phyloP scores from a whole-genome alignment of 176 grass and related monocot species.

The Juncus inflexus region DNA sequence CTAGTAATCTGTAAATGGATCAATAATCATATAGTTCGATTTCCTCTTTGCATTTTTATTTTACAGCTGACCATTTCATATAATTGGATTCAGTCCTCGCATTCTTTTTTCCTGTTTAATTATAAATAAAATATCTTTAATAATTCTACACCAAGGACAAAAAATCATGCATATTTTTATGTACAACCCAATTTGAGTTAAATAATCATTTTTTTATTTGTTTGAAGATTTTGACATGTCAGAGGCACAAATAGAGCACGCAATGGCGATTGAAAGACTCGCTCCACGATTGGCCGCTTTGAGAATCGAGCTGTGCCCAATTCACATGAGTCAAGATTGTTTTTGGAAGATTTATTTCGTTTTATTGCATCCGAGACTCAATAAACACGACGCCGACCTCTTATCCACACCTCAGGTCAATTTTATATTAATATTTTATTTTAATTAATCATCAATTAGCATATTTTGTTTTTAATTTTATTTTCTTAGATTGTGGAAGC shows the following conservation, averaged over 20 bases:
- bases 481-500: constrained; percentile 85
- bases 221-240: constrained; percentile 91
- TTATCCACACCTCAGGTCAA: constrained; percentile 79
- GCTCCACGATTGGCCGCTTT: constrained; percentile 75
- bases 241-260: constrained; percentile 77
- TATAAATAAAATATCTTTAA: no score
- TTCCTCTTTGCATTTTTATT: no score
- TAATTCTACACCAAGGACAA: no score
- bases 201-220: constrained; percentile 15
- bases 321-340: constrained; percentile 71
- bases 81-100: no score
- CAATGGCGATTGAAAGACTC: constrained; percentile 59
- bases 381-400: constrained; percentile 74
- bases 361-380: constrained; percentile 90
- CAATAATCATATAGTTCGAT: no score
- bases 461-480: neutral
- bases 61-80: no score
- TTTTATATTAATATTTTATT: constrained; percentile 1
- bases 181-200: neutral
- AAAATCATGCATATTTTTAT: no score
- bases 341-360: constrained; percentile 99
- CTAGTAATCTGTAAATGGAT: no score
- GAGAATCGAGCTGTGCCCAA: constrained; percentile 84
- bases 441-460: neutral
- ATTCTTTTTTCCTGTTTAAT: no score